These are phyloP conservation scores for Spiraea crenata DNA, from an alignment of 331 rosid species.

Conservation along the genomic window DNA sequence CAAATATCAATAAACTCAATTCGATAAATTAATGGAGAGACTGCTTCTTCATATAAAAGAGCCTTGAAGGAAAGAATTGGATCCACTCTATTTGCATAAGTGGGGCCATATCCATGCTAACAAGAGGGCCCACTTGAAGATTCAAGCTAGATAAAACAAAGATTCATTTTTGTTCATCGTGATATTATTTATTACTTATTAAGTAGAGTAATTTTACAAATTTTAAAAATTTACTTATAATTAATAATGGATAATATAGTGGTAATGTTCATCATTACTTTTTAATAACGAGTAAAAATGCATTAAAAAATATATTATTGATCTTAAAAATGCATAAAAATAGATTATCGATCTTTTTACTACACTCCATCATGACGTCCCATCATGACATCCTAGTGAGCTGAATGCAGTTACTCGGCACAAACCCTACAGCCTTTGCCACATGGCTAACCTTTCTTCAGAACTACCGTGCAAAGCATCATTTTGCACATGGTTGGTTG, in stretches of 20 bases:
- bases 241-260: no score
- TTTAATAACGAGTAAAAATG: no score
- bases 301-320: no score
- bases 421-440: constrained; percentile 7
- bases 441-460: constrained; percentile 26
- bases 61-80: background rate
- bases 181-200: no score
- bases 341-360: constrained; percentile 14
- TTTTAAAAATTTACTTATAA: no score
- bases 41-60: constrained; percentile 1
- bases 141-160: no score
- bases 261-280: no score
- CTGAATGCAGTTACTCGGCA: background rate
- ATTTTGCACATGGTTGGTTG: constrained; percentile 52
- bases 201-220: no score
- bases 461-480: constrained; percentile 25
- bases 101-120: constrained; percentile 22
- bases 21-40: background rate
- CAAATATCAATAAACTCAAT: no score
- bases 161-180: no score
- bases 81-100: constrained; percentile 15
- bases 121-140: constrained; percentile 21
- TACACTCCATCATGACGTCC: background rate
- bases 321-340: no score
- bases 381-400: background rate